Conservation (phyloP, 257 asterid species). For the Penstemon eatonii region DNA sequence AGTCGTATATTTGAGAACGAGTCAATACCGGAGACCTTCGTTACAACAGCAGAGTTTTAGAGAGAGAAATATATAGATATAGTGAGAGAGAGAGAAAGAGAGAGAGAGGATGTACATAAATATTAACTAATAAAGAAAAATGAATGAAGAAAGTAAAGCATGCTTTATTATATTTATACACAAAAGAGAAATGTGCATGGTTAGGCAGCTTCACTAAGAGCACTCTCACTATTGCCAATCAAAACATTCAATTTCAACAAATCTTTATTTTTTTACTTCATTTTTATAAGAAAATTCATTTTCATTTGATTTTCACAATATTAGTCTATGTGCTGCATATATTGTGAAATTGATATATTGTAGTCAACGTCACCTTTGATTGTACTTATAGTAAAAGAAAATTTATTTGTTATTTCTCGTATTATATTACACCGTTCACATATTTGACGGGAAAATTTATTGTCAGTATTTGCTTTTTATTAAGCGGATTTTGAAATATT, state of each 20-base stretch:
- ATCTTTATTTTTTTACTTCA: not conserved
- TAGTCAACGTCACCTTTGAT: too few relatives aligned
- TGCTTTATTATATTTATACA: not conserved
- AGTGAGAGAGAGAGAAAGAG: constrained; percentile 31
- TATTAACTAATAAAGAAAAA: not conserved
- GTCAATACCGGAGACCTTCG: constrained; percentile 73
- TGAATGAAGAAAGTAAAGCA: not conserved
- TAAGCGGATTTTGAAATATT: too few relatives aligned
- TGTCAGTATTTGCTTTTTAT: too few relatives aligned
- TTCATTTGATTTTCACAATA: too few relatives aligned
- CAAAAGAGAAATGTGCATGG: constrained; percentile 20
- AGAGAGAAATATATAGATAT: constrained; percentile 32
- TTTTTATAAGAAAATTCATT: not conserved
- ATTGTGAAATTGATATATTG: too few relatives aligned
- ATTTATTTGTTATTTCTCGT: not conserved
- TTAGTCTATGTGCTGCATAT: too few relatives aligned
- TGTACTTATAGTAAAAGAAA: too few relatives aligned
- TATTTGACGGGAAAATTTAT: too few relatives aligned
- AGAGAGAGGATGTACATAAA: not conserved
- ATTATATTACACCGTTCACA: not conserved
- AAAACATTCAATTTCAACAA: constrained; percentile 16
- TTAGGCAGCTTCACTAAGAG: constrained; percentile 18
- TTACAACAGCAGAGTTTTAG: constrained; percentile 31
- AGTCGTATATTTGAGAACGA: constrained; percentile 31
- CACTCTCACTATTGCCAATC: constrained; percentile 13